Base-by-base conservation (phyloP, 2,329 filamentous ascomycete genomes). In the Cercospora beticola region DNA sequence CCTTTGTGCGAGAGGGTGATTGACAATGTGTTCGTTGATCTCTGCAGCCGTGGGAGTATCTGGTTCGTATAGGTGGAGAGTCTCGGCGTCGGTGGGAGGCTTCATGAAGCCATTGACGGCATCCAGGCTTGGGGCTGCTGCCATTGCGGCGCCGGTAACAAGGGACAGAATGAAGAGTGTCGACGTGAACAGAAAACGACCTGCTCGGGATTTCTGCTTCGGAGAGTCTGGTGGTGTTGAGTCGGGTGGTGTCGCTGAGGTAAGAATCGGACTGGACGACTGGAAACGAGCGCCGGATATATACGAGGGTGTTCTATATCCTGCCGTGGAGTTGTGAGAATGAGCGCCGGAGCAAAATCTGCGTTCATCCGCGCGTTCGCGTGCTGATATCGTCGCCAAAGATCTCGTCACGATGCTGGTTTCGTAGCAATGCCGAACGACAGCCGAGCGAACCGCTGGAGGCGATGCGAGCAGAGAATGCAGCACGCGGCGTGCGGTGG, bases 21-120 rank as follows among this genome's bases (percentile, higher is more conserved):
- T 86, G 76, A 89, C 87, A 79, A 98, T 92, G 76, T 87, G 86
- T 8, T 88, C 84, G 73, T 97, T 90, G 74, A 96, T 87, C 70
- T 87, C 85, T 12, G 66, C 71, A 23, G 79, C 71, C 78, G 81
- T 60, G 81, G 80, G 86, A 77, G 88, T 87, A 33, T 80, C 78
- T 14, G 87, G 87, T 4, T 80, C 80, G 83, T 88, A 97, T 72
- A 90, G 83, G 4, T 80, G 78, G 70, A 95, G 86, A 23, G 91
- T 91, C 74, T 96, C 92, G 75, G 87, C 88, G 81, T 97, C 91
- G 31, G 87, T 86, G 72, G 86, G 86, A 3, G 87, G 86, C 68
- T 83, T 81, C 68, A 86, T 72, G 70, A 88, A 79, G 63, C 81
- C 82, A 59, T 81, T 81, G 58, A 85, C 79, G 61, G 83, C 82